Base-by-base conservation (phyloP, 139 green algal species). In the Spirogloea muscicola region DNA sequence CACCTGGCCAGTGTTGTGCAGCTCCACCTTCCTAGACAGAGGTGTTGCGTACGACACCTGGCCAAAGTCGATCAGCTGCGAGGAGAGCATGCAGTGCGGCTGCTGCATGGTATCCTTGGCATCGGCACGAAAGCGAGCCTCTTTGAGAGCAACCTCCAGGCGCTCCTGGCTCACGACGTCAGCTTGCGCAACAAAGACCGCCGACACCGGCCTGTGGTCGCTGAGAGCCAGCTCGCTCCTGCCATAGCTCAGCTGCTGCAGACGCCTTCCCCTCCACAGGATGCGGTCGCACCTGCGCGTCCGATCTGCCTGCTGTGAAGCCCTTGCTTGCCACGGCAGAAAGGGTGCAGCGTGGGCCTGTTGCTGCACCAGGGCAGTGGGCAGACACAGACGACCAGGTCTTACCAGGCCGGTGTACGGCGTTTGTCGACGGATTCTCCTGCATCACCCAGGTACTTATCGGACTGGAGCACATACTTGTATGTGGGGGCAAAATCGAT, bases 401-500 rank as follows among this genome's bases (percentile, higher is more conserved):
- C 60, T 39, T 7, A 69, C 71, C 71, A 79, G 4, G 71, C 46
- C 3, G 71, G 71, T 25, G 49, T 79, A 2, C 71, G 39, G 18
- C 71, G 61, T 80, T 74, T 79, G 31, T 79, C 71, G 43, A 62
- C 71, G 33, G 77, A 62, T 16, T 68, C 66, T 13, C 33, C 63
- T 29, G 38, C 63, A 46, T 79, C 71, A 4, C 71, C 72, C 40
- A 80, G 27, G 79, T 94, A 96, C 0, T 61, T 44, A 43, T 84
- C 72, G 10, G 84, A 91, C 34, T 86, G 84, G 5, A 86, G 58
- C 46, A 89, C 85, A 65, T 91, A 98, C 80, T 98, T 98, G 88
- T 94, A 98, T 3, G 93, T 98, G 38, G 93, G 93, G 21, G 82
- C 72, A 76, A 98, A 98, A 33, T 74, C 84, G 58, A 96, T 82